These are phyloP conservation scores for Trifolium fragiferum DNA, from an alignment of 306 rosid genomes.

Conservation along the genomic window DNA sequence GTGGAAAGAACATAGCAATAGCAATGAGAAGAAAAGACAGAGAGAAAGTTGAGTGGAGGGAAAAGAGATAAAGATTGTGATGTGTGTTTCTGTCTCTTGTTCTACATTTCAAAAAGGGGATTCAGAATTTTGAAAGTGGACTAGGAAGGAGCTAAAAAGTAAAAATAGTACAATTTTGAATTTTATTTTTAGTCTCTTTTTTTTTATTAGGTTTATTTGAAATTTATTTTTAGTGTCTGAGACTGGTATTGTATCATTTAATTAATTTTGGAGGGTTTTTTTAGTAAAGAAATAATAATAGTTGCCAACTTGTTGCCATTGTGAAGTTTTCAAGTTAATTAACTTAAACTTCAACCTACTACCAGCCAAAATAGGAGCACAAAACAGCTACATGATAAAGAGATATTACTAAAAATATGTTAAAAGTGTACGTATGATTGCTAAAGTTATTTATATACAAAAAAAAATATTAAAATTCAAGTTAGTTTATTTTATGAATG, in stretches of 20 bases:
- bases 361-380: neutral
- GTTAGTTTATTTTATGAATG: neutral
- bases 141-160: too few relatives aligned
- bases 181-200: neutral
- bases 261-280: conserved; percentile 1
- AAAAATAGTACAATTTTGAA: neutral
- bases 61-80: neutral
- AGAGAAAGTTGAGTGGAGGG: conserved; percentile 28
- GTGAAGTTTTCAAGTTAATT: conserved; percentile 18
- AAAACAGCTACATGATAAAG: neutral
- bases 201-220: neutral
- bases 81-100: conserved; percentile 14
- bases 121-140: conserved; percentile 40
- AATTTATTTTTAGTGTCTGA: neutral
- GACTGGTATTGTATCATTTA: conserved; percentile 21
- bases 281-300: conserved; percentile 10
- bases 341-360: neutral
- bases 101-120: conserved; percentile 30
- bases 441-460: neutral
- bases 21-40: conserved; percentile 26
- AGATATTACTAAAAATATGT: neutral
- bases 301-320: conserved; percentile 15
- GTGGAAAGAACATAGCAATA: conserved; percentile 19
- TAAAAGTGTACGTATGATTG: neutral
- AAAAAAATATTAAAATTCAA: neutral